Percentiles rank a stretch among this genome's conserved stretches.
phyloP scores from a whole-genome alignment of 495 filamentous ascomycete genomes.

The Penicillium subrubescens region DNA sequence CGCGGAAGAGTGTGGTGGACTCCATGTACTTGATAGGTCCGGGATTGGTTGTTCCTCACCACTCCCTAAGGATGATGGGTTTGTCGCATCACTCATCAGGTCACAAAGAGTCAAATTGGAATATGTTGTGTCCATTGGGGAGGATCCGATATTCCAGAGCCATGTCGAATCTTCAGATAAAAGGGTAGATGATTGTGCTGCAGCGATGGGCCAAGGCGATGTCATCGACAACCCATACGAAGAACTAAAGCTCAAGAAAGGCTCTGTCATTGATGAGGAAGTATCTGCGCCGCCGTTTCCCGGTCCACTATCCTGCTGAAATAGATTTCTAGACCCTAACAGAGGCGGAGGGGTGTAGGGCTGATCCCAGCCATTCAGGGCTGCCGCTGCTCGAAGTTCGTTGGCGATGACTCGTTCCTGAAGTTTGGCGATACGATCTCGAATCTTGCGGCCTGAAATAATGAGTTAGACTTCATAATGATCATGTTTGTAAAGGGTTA shows the following conservation, averaged over 20 bases:
- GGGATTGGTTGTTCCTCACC: slow-evolving; percentile 1
- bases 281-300: background rate
- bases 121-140: background rate
- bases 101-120: background rate
- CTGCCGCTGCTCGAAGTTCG: slow-evolving; percentile 40
- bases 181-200: background rate
- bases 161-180: background rate
- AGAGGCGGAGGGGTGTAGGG: slow-evolving; percentile 13
- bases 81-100: background rate
- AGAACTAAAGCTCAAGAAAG: background rate
- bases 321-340: background rate
- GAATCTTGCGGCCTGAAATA: slow-evolving; percentile 39
- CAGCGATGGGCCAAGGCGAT: background rate
- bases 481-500: background rate
- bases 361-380: slow-evolving; percentile 36
- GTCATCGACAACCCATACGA: background rate
- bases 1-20: background rate
- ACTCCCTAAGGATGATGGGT: background rate
- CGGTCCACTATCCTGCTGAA: background rate
- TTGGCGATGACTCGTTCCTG: slow-evolving; percentile 48
- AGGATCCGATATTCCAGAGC: background rate
- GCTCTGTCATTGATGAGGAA: slow-evolving; percentile 1
- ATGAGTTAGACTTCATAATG: background rate
- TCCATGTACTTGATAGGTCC: background rate
- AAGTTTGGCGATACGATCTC: slow-evolving; percentile 46